Conservation (phyloP, 768 basidiomycete genomes). For the Phylloporus rhodoxanthus region DNA sequence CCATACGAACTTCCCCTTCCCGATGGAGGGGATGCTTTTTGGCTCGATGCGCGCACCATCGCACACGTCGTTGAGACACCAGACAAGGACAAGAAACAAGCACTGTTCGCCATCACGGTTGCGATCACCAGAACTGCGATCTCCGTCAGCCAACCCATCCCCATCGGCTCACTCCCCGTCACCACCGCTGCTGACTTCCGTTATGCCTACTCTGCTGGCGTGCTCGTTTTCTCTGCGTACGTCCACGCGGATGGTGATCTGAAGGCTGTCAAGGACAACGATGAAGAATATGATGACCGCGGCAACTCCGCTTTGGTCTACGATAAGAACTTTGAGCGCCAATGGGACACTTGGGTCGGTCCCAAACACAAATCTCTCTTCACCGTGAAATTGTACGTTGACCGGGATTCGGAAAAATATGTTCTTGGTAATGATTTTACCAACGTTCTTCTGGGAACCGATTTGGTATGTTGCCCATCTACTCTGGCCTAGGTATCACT, state of each 20-base stretch:
- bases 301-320: slow-evolving; percentile 71
- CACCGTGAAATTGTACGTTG: slow-evolving; percentile 47
- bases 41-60: slow-evolving; percentile 68
- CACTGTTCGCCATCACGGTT: slow-evolving; percentile 58
- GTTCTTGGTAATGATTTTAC: slow-evolving; percentile 45
- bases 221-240: slow-evolving; percentile 79
- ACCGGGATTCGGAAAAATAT: slow-evolving; percentile 44
- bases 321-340: slow-evolving; percentile 62
- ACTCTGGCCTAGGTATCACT: not conserved
- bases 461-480: slow-evolving; percentile 47
- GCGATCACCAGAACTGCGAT: slow-evolving; percentile 36
- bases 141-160: slow-evolving; percentile 31
- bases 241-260: slow-evolving; percentile 76
- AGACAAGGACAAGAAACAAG: slow-evolving; percentile 43
- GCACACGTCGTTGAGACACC: slow-evolving; percentile 57
- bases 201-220: slow-evolving; percentile 47
- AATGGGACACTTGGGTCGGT: slow-evolving; percentile 75
- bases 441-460: slow-evolving; percentile 60
- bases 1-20: slow-evolving; percentile 55
- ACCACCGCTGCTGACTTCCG: slow-evolving; percentile 67
- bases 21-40: slow-evolving; percentile 71
- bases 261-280: slow-evolving; percentile 59
- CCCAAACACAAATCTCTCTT: slow-evolving; percentile 71
- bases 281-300: slow-evolving; percentile 64
- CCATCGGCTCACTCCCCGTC: slow-evolving; percentile 64